Conservation (phyloP, 106 monocot genomes). For the Xerophyta viscosa region DNA sequence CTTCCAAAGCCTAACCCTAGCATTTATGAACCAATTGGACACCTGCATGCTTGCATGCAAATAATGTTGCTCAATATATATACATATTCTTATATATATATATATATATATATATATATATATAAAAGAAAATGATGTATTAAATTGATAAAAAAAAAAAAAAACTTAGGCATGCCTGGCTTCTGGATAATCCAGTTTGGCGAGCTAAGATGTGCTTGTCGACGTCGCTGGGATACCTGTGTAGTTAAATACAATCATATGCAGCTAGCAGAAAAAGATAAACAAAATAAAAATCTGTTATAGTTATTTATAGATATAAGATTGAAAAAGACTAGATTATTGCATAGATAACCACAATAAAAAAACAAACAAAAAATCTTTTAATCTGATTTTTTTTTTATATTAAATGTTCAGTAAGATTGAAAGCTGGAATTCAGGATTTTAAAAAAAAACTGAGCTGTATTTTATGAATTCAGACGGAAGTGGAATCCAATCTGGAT, state of each 20-base stretch:
- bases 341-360: background rate
- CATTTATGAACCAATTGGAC: conserved; percentile 69
- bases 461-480: too few species aligned
- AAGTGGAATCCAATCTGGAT: too few species aligned
- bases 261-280: too few species aligned
- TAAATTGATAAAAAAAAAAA: background rate
- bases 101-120: background rate
- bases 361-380: too few species aligned
- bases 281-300: too few species aligned
- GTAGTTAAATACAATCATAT: too few species aligned
- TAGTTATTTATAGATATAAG: too few species aligned
- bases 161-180: conserved; percentile 43
- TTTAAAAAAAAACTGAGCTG: too few species aligned
- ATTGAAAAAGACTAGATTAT: background rate
- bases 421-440: too few species aligned
- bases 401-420: too few species aligned
- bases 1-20: conserved; percentile 67
- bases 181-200: conserved; percentile 84
- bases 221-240: conserved; percentile 79
- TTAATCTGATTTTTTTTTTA: too few species aligned
- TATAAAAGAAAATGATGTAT: background rate
- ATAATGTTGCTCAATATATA: background rate
- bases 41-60: too few species aligned
- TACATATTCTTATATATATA: background rate
- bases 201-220: conserved; percentile 82